A percentile compares a stretch with the other conserved stretches of the same genome.
Conservation (phyloP, 192 early-diverging fungal genomes). For the Umbelopsis vinacea region DNA sequence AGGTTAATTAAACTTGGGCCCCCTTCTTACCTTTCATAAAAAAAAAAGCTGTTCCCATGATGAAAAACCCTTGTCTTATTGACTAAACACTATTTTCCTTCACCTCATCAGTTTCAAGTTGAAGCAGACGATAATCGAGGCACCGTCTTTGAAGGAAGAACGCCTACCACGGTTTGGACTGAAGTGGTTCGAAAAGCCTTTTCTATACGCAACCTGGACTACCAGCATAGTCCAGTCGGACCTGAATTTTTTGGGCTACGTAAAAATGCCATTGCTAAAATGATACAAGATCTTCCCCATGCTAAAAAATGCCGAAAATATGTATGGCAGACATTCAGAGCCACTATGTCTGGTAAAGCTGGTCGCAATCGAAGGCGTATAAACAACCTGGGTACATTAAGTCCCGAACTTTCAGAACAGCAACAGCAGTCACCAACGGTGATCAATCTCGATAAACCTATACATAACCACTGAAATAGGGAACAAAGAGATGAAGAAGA, state of each 20-base stretch:
- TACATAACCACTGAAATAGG: not conserved
- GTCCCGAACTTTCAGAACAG: not conserved
- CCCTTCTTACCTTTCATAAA: no score
- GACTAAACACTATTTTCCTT: no score
- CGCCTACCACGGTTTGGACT: constrained; percentile 90
- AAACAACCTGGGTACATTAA: constrained; percentile 7
- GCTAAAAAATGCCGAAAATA: constrained; percentile 77
- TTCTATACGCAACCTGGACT: constrained; percentile 77
- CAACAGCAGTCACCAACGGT: not conserved
- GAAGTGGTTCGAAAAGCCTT: constrained; percentile 76
- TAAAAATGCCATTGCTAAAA: constrained; percentile 82
- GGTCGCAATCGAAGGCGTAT: constrained; percentile 7
- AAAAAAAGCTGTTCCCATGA: no score
- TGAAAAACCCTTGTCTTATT: no score
- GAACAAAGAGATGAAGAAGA: no score
- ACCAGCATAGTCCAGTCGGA: constrained; percentile 80
- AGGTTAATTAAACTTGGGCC: no score
- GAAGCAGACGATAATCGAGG: constrained; percentile 77
- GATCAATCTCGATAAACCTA: constrained; percentile 3
- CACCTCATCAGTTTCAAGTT: constrained; percentile 64
- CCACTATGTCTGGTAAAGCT: constrained; percentile 22
- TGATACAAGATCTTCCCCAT: constrained; percentile 89
- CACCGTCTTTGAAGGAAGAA: constrained; percentile 65
- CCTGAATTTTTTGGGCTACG: constrained; percentile 94
- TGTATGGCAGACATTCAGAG: constrained; percentile 67